phyloP scores from a whole-genome alignment of 192 early-diverging fungal species.

The Podochytrium sp. region DNA sequence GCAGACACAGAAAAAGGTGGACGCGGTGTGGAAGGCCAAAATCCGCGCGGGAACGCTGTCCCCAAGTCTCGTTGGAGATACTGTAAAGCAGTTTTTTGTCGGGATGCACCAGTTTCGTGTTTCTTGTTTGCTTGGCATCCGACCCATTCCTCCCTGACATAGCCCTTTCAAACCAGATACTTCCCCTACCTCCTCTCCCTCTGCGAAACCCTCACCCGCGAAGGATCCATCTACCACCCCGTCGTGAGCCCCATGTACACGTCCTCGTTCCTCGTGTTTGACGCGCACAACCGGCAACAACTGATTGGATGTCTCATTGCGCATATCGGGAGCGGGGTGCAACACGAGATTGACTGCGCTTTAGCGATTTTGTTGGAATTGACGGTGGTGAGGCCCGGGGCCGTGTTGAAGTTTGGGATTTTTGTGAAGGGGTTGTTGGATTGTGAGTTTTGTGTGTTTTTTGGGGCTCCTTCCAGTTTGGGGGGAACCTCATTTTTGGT shows the following conservation, averaged over 20 bases:
- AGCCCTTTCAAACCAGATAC: not conserved
- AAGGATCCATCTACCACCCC: not conserved
- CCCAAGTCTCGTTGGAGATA: not conserved
- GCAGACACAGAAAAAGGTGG: constrained; percentile 16
- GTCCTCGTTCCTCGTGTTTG: constrained; percentile 13
- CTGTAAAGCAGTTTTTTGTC: constrained; percentile 2
- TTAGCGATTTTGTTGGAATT: constrained; percentile 11
- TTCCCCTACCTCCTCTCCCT: constrained; percentile 2
- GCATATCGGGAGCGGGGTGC: constrained; percentile 29
- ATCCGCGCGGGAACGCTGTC: not conserved
- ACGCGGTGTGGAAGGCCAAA: not conserved
- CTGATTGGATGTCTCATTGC: constrained; percentile 26
- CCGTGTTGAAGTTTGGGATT: constrained; percentile 22
- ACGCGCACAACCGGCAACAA: constrained; percentile 18
- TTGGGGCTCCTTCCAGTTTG: not conserved
- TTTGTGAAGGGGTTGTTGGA: constrained; percentile 29
- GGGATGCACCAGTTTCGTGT: constrained; percentile 18
- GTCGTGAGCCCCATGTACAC: constrained; percentile 11
- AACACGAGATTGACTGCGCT: constrained; percentile 24
- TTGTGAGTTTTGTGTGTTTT: constrained; percentile 5
- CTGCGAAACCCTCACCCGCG: constrained; percentile 4
- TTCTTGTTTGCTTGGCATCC: not conserved
- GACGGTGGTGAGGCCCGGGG: not conserved
- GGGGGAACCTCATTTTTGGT: not conserved
- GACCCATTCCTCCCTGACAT: not conserved